Base-by-base conservation (phyloP, 1,139 yeast species). In the Geotrichum reessii region DNA sequence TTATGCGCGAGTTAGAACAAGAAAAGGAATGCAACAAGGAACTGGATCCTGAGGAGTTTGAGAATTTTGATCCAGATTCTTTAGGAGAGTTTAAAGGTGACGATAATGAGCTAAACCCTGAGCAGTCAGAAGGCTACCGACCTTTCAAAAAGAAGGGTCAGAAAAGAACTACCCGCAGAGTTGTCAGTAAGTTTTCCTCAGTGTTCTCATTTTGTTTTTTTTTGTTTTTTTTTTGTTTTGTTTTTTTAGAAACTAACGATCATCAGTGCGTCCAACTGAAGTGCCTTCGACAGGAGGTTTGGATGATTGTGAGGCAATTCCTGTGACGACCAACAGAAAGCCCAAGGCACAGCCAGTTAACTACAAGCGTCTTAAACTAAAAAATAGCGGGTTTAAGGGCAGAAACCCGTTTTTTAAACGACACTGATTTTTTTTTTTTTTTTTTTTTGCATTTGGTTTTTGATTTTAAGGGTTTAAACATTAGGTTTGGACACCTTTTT, bases 141-240 rank as follows among this genome's bases (percentile, higher is more conserved):
- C 65, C 59, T 51, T 66, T 64, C 60, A 74, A 71, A 66, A 74
- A 74, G 60, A 75, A 75, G 71, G 76, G 71, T 74, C 86, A 81
- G 55, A 86, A 85, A 73, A 74, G 92, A 67, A 80, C 84, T 2
- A 84, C 90, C 0, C 75, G 86, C 63, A 76, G 86, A 59, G 83
- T 81, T 69, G 81, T 80, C 60, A 78, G 85, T 70, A 80, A 78
- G 61, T 56, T n/a, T n/a, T 12, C n/a, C 19, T 3, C 1, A 19
- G 22, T 19, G n/a, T 8, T 24, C n/a, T n/a, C n/a, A 9, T 21
- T 21, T 28, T 14, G 14, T 19, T 19, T 28, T 40, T 14, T 44
- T 28, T 3, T n/a, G n/a, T 82, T n/a, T n/a, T 37, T 6, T 37
- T 7, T 19, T 2, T n/a, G 44, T 37, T n/a, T 37, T 37, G 85